A percentile compares a stretch with the other conserved stretches of the same genome.
Conservation (phyloP, 257 asterid species). For the Gardenia jasminoides region DNA sequence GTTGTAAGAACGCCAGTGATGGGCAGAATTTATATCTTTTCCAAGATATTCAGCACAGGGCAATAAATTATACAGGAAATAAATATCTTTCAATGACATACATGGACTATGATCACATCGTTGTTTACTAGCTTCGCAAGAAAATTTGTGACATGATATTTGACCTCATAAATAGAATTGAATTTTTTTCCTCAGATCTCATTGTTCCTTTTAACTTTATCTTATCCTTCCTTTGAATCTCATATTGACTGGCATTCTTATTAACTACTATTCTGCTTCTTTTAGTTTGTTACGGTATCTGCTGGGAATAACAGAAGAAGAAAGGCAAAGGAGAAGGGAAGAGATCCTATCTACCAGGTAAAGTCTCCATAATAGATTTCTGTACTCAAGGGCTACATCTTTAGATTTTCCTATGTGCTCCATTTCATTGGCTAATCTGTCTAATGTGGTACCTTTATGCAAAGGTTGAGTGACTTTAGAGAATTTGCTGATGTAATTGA, state of each 20-base stretch:
- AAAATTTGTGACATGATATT: background rate
- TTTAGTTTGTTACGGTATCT: conserved; percentile 81
- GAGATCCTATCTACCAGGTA: conserved; percentile 94
- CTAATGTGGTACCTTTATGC: background rate
- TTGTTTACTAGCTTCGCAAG: background rate
- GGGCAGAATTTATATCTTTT: background rate
- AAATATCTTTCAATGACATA: background rate
- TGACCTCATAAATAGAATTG: background rate
- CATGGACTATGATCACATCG: background rate
- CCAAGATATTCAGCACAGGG: background rate
- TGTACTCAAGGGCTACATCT: background rate
- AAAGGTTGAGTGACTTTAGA: conserved; percentile 81
- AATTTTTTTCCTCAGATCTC: background rate
- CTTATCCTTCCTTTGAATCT: background rate
- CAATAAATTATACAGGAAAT: conserved; percentile 8
- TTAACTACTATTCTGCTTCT: conserved; percentile 18
- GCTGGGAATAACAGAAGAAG: conserved; percentile 87
- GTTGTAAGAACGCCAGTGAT: background rate
- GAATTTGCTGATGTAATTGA: conserved; percentile 78
- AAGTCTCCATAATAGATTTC: background rate
- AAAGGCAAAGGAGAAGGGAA: conserved; percentile 81
- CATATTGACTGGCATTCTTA: conserved; percentile 11
- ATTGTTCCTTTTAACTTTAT: background rate
- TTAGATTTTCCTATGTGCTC: background rate
- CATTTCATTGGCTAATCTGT: background rate